Percentiles rank a stretch among this genome's conserved stretches.
Conservation (phyloP, 2,329 filamentous ascomycete species). For the Penicillium sp. region DNA sequence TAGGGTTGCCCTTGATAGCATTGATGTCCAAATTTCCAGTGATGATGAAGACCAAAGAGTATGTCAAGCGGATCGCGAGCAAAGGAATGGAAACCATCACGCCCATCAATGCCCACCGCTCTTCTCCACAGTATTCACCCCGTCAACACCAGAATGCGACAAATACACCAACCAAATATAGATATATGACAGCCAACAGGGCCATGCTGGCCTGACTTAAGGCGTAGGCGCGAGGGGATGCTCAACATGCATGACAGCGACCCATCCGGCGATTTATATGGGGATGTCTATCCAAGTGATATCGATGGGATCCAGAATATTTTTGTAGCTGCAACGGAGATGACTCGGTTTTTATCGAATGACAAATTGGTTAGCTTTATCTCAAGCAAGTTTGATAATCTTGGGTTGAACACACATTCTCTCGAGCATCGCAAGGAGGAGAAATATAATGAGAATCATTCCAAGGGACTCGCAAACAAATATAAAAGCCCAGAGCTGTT, state of each 20-base stretch:
- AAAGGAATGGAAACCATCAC: constrained; percentile 10
- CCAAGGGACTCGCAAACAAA: constrained; percentile 20
- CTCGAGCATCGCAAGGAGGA: constrained; percentile 15
- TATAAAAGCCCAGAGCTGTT: constrained; percentile 14
- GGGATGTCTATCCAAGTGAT: constrained; percentile 19
- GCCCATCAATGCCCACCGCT: constrained; percentile 6
- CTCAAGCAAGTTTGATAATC: background rate
- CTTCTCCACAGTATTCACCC: constrained; percentile 1
- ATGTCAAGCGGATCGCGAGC: constrained; percentile 11
- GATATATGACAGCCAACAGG: constrained; percentile 11
- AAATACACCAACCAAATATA: constrained; percentile 13
- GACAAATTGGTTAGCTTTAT: background rate
- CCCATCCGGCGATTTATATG: constrained; percentile 18
- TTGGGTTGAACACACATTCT: constrained; percentile 5
- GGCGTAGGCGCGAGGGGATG: constrained; percentile 9
- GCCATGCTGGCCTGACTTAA: constrained; percentile 15
- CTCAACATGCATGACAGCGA: constrained; percentile 13
- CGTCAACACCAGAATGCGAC: constrained; percentile 9
- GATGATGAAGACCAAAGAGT: constrained; percentile 13
- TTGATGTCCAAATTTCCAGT: constrained; percentile 14
- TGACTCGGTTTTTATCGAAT: constrained; percentile 10
- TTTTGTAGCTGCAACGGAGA: background rate
- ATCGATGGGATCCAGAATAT: constrained; percentile 14
- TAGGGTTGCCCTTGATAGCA: constrained; percentile 14
- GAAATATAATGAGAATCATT: constrained; percentile 17